Evolutionary conservation across 225 moss, liverwort and hornwort species (phyloP).

Genomic region (Physcomitrium patens): DNA sequence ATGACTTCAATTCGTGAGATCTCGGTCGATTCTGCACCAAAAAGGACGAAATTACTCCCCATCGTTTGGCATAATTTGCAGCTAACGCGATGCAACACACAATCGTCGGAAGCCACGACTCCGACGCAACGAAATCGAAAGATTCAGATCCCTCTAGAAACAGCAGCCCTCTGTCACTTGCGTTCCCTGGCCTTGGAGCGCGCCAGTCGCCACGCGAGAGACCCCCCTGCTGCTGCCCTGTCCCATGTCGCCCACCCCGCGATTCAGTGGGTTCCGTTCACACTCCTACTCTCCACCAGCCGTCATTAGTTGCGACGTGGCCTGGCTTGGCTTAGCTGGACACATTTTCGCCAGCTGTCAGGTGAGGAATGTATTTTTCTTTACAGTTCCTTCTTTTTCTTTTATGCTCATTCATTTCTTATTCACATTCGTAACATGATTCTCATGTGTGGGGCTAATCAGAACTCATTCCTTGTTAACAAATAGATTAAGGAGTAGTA

Average conservation of each 20-base stretch:
- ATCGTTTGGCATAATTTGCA: neutral
- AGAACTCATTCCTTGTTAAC: no score
- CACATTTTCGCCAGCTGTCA: no score
- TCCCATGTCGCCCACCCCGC: neutral
- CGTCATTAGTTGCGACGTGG: no score
- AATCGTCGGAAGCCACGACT: neutral
- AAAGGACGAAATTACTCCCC: neutral
- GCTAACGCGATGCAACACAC: neutral
- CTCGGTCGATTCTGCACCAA: neutral
- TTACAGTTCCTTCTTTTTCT: no score
- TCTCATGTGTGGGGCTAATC: no score
- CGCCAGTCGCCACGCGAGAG: neutral
- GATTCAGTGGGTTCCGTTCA: neutral
- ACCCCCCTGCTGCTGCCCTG: neutral
- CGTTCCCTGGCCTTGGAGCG: neutral
- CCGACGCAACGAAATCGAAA: neutral
- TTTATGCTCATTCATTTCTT: no score
- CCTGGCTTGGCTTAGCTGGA: no score
- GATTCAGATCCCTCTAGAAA: slow-evolving; percentile 6
- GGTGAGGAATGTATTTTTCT: no score
- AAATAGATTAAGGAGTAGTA: no score
- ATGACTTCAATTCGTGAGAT: neutral
- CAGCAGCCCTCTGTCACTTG: neutral
- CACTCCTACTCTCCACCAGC: neutral
- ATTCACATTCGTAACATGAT: no score